Evolutionary conservation across 164 flowering plant genomes (phyloP), one percentile per base, ranked within the genome.

Genomic region (Brasenia schreberi): DNA sequence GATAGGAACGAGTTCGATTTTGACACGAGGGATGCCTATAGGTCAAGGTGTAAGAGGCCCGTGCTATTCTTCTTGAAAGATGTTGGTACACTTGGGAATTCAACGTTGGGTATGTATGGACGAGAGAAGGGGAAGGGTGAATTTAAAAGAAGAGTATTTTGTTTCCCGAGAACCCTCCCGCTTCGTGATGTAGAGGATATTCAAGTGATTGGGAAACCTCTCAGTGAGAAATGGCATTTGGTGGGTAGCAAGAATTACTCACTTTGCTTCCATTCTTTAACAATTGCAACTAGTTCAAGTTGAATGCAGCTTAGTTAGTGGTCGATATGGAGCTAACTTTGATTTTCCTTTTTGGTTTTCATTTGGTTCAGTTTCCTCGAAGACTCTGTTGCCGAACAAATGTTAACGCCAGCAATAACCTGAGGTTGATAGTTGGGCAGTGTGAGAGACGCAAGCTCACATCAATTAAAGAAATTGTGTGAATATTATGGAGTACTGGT

Each of bases 1-100:
- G 66, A 72, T 43, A 76, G 75, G n/a, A 72, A 66, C 59, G 90
- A 84, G 71, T 84, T 84, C 73, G 90, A 85, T 72, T 74, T 81
- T n/a, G 86, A 84, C 60, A 78, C 77, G 6, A 80, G 81, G 71
- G 79, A 75, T 68, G 65, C 78, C 43, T 62, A 70, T 53, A 73
- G 67, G 66, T 81, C 90, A n/a, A 74, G 78, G 17, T 85, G 90
- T 70, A 81, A 81, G 67, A 82, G 69, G 70, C 87, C 87, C 0
- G 53, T 82, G 52, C 75, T 78, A 17, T 85, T 83, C 69, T 85
- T 73, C 79, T 73, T 85, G 74, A 78, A 81, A 42, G 81, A 82
- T 67, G 68, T 77, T 17, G 53, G 66, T 64, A 80, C 77, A 63
- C 67, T 71, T 42, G 84, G 80, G 7, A 81, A 81, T 70, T 61